These are phyloP conservation scores for Picea abies DNA, from an alignment of 83 land plant species.

Conservation along the genomic window DNA sequence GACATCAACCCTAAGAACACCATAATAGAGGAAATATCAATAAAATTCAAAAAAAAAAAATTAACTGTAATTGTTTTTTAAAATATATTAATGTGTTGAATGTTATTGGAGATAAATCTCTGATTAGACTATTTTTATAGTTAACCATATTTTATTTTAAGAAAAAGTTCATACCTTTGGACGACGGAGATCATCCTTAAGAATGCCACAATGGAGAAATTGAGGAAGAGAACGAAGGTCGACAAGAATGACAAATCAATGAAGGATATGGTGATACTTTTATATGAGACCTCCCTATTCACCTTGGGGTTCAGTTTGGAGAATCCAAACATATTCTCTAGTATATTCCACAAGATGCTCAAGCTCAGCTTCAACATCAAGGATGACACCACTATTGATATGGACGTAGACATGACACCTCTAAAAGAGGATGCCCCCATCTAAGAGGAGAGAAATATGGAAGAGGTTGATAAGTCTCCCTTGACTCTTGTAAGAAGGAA, in stretches of 20 bases:
- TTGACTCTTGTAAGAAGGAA: no score
- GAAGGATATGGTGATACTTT: slow-evolving; percentile 79
- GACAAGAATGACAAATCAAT: slow-evolving; percentile 90
- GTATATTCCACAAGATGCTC: slow-evolving; percentile 85
- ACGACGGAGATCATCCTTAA: no score
- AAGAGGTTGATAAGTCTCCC: slow-evolving; percentile 86
- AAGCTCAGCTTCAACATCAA: slow-evolving; percentile 86
- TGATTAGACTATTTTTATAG: no score
- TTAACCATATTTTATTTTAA: no score
- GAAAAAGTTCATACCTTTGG: no score
- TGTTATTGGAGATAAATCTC: no score
- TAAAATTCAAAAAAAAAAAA: no score
- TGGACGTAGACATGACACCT: slow-evolving; percentile 62
- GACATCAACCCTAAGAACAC: no score
- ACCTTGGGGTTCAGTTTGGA: no score
- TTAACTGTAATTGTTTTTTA: no score
- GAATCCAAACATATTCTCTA: slow-evolving; percentile 79
- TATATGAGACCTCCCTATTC: slow-evolving; percentile 81
- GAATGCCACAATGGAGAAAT: slow-evolving; percentile 65
- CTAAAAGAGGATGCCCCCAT: slow-evolving; percentile 57
- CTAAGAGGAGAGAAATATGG: slow-evolving; percentile 86
- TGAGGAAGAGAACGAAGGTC: slow-evolving; percentile 84
- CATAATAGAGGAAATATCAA: no score
- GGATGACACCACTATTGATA: slow-evolving; percentile 56
- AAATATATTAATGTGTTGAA: no score